Conservation (phyloP, 1,284 basidiomycete species). For the Tausonia pullulans region DNA sequence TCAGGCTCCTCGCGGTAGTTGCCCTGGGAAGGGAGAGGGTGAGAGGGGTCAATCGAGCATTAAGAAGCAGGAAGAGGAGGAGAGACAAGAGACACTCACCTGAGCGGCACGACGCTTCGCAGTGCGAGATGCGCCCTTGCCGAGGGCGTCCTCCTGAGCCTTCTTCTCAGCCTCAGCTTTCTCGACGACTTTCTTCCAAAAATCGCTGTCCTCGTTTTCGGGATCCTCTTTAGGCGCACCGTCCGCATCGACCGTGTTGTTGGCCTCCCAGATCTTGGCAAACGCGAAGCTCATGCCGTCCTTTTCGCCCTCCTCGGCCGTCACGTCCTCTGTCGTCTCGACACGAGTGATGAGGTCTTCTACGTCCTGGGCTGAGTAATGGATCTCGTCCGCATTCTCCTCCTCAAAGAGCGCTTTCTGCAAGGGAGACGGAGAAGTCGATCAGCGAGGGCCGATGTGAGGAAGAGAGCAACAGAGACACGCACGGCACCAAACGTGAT, state of each 20-base stretch:
- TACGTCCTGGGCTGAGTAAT: constrained; percentile 65
- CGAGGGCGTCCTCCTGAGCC: constrained; percentile 16
- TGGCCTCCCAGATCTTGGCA: constrained; percentile 76
- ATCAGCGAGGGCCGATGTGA: constrained; percentile 36
- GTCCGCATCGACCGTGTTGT: constrained; percentile 50
- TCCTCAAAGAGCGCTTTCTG: constrained; percentile 59
- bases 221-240: constrained; percentile 47
- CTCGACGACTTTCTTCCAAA: constrained; percentile 49
- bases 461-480: not conserved
- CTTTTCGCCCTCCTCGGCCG: constrained; percentile 39
- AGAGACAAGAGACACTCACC: not conserved
- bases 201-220: constrained; percentile 53
- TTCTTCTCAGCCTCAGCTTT: constrained; percentile 25
- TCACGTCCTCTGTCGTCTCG: constrained; percentile 52
- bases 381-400: constrained; percentile 48
- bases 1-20: not conserved
- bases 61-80: not conserved
- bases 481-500: constrained; percentile 11
- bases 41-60: not conserved
- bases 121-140: not conserved
- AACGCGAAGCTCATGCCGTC: constrained; percentile 54
- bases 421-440: constrained; percentile 75
- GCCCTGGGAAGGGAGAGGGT: not conserved
- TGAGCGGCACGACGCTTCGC: not conserved
- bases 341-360: constrained; percentile 72